Conservation (phyloP, 805 yeast species). For the Saturnispora gosingensis region DNA sequence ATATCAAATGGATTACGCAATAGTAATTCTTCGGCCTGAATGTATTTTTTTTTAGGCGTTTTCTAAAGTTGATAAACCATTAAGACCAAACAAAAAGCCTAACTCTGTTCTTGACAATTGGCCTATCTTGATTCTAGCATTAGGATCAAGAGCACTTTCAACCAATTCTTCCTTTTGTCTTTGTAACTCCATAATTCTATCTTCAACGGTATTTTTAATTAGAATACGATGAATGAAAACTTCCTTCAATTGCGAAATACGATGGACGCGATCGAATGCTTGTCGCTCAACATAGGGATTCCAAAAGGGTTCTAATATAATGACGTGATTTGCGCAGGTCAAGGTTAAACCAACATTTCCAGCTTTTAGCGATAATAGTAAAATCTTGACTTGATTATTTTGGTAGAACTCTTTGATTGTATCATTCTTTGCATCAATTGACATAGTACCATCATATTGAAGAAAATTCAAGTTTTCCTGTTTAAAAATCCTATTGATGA, state of each 20-base stretch:
- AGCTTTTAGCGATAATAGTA: conserved; percentile 78
- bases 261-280: conserved; percentile 92
- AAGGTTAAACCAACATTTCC: conserved; percentile 93
- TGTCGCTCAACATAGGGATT: conserved; percentile 96
- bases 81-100: conserved; percentile 61
- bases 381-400: conserved; percentile 41
- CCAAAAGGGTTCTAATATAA: conserved; percentile 95
- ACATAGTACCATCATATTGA: conserved; percentile 81
- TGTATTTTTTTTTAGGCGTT: conserved; percentile 3
- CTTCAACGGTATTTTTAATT: conserved; percentile 71
- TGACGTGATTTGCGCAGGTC: conserved; percentile 89
- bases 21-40: not conserved
- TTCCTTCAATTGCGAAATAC: conserved; percentile 80
- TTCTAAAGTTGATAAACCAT: conserved; percentile 21
- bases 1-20: not conserved
- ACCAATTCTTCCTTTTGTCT: conserved; percentile 68
- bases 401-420: conserved; percentile 56
- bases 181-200: conserved; percentile 77
- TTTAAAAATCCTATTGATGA: conserved; percentile 45
- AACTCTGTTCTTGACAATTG: conserved; percentile 59
- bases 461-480: conserved; percentile 39
- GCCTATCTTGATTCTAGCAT: conserved; percentile 54
- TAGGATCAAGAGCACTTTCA: conserved; percentile 75
- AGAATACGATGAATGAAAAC: conserved; percentile 71
- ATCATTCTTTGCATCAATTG: conserved; percentile 52